These are phyloP conservation scores for Phlegmacium glaucopus DNA, from an alignment of 768 basidiomycete species.

Conservation along the genomic window DNA sequence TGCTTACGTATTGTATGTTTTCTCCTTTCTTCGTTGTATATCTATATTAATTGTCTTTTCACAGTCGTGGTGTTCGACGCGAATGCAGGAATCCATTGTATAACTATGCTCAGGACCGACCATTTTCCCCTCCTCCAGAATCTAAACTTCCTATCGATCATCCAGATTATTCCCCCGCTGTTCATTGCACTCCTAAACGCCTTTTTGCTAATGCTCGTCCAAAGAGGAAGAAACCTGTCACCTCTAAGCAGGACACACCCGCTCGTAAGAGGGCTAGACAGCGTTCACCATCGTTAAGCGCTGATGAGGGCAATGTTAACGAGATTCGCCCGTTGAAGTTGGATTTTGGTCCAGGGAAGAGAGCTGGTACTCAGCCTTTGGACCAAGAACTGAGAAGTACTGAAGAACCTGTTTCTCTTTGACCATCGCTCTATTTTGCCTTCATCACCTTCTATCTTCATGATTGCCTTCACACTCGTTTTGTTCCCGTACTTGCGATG, in stretches of 20 bases:
- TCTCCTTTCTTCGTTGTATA: constrained; percentile 25
- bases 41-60: constrained; percentile 3
- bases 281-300: constrained; percentile 18
- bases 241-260: background rate
- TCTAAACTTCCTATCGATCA: constrained; percentile 58
- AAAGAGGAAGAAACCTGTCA: constrained; percentile 4
- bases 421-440: background rate
- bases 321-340: constrained; percentile 22
- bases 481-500: no score
- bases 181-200: constrained; percentile 51
- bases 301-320: constrained; percentile 14
- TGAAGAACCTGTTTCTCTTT: constrained; percentile 1
- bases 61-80: constrained; percentile 65
- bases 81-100: constrained; percentile 64
- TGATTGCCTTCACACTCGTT: no score
- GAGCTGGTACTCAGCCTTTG: constrained; percentile 3
- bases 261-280: constrained; percentile 5
- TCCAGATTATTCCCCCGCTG: constrained; percentile 61
- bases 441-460: no score
- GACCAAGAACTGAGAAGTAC: constrained; percentile 4
- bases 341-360: constrained; percentile 17
- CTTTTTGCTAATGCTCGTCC: constrained; percentile 43
- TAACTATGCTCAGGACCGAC: constrained; percentile 37
- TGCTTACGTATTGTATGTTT: constrained; percentile 70
- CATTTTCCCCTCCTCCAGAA: constrained; percentile 40